Evolutionary conservation across 805 yeast species (phyloP).

Genomic region (Wickerhamomyces hampshirensis): DNA sequence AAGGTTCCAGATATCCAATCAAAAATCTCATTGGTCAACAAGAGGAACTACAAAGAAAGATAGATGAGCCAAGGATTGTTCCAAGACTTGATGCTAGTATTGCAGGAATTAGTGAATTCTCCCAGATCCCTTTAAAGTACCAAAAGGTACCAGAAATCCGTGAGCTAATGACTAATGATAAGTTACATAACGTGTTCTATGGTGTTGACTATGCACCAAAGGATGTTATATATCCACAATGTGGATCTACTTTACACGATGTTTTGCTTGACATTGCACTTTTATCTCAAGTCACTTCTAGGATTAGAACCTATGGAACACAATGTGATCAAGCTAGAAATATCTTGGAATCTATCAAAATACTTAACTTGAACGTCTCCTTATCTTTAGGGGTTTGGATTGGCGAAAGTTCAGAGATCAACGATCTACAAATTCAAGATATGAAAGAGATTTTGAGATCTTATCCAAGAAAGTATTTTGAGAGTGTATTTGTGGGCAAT

Average conservation of each 20-base stretch:
- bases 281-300: slow-evolving; percentile 53
- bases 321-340: slow-evolving; percentile 54
- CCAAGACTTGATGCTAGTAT: slow-evolving; percentile 11
- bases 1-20: slow-evolving; percentile 1
- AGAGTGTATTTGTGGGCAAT: slow-evolving; percentile 54
- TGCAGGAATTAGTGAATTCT: slow-evolving; percentile 23
- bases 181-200: slow-evolving; percentile 37
- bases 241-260: slow-evolving; percentile 45
- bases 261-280: slow-evolving; percentile 52
- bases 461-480: slow-evolving; percentile 43
- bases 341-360: slow-evolving; percentile 48
- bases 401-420: slow-evolving; percentile 39
- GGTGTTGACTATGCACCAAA: slow-evolving; percentile 61
- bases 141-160: slow-evolving; percentile 31
- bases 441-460: slow-evolving; percentile 37
- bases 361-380: slow-evolving; percentile 48
- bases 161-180: slow-evolving; percentile 31
- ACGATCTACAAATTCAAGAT: slow-evolving; percentile 39
- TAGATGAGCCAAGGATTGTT: neutral
- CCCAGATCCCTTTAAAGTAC: slow-evolving; percentile 30
- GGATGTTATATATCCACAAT: slow-evolving; percentile 45
- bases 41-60: neutral
- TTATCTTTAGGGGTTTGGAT: slow-evolving; percentile 63
- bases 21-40: neutral
- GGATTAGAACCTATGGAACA: slow-evolving; percentile 54